These are phyloP conservation scores for Paramecium biaurelia DNA, from an alignment of 73 alveolate genomes.

Conservation along the genomic window DNA sequence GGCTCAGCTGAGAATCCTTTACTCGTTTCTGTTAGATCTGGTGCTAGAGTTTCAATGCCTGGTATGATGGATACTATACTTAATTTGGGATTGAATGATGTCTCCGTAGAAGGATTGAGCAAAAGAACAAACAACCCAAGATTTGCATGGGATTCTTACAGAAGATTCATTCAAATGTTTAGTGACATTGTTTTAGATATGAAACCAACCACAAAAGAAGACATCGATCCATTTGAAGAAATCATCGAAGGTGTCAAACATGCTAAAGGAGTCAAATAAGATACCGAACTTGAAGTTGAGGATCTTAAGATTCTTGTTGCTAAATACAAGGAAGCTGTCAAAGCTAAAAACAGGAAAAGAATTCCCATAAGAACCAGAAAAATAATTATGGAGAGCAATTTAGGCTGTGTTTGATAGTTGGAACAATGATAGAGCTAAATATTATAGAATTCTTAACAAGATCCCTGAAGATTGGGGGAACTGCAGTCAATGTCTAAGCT, in stretches of 20 bases:
- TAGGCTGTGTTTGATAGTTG: constrained; percentile 76
- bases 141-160: constrained; percentile 74
- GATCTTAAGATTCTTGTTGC: constrained; percentile 65
- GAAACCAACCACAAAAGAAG: constrained; percentile 6
- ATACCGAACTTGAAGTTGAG: constrained; percentile 69
- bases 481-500: constrained; percentile 76
- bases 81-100: constrained; percentile 76
- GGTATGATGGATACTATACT: constrained; percentile 88
- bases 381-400: constrained; percentile 73
- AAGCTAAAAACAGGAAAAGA: constrained; percentile 13
- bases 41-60: constrained; percentile 83
- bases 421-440: constrained; percentile 71
- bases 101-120: constrained; percentile 65
- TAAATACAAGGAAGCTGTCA: constrained; percentile 3
- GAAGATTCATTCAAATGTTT: constrained; percentile 81
- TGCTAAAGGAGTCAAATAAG: constrained; percentile 69
- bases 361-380: constrained; percentile 67
- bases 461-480: constrained; percentile 81
- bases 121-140: constrained; percentile 69
- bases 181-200: constrained; percentile 76
- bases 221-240: constrained; percentile 74
- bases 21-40: constrained; percentile 76
- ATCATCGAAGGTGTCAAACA: constrained; percentile 69
- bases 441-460: constrained; percentile 74
- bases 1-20: constrained; percentile 77